Evolutionary conservation across 1,284 basidiomycete genomes (phyloP), one percentile per base, ranked within the genome.

Genomic region (Trametes versicolor): DNA sequence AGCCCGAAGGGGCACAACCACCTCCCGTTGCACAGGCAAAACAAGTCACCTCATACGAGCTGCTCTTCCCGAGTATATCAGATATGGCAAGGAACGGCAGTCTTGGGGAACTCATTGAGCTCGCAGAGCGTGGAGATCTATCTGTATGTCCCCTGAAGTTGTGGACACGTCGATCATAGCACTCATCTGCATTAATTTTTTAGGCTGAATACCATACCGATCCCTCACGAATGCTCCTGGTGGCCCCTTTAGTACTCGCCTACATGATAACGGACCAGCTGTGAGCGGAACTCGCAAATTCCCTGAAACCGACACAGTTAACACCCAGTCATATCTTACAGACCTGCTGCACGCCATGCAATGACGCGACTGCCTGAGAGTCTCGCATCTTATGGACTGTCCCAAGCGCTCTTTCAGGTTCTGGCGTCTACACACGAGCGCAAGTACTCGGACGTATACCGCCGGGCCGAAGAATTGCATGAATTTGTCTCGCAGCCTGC

Each of bases 191-290:
- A 21, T 21, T 32, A 7, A 32, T 54, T 27, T 49, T 15, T 2
- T 65, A 87, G 83, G 74, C 75, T 15, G 74, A 78, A 27, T 75
- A 77, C 59, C 82, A 85, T 45, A 76, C 73, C 27, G 78, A 83
- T 55, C 73, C 74, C 19, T 81, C 80, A 23, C 81, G 87, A 37
- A 71, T 91, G 23, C 76, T 89, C 27, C 69, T 88, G 27, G 79
- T 82, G 9, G 82, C 81, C 3, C 88, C 89, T 23, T 75, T 91
- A 25, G 84, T 89, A 8, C 81, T 92, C 9, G 80, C 84, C 9
- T 88, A 90, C 75, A 78, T 91, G 52, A 86, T 87, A 41, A 60
- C 82, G 34, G 85, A 91, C 68, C 81, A 89, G 61, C 71, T 87
- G 89, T 89, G 71, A 70, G 87, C 78, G 15, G 34, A 21, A n/a